Evolutionary conservation across 2,329 filamentous ascomycete species (phyloP), one percentile per base, ranked within the genome.

Genomic region (Scolecobasidium constrictum): DNA sequence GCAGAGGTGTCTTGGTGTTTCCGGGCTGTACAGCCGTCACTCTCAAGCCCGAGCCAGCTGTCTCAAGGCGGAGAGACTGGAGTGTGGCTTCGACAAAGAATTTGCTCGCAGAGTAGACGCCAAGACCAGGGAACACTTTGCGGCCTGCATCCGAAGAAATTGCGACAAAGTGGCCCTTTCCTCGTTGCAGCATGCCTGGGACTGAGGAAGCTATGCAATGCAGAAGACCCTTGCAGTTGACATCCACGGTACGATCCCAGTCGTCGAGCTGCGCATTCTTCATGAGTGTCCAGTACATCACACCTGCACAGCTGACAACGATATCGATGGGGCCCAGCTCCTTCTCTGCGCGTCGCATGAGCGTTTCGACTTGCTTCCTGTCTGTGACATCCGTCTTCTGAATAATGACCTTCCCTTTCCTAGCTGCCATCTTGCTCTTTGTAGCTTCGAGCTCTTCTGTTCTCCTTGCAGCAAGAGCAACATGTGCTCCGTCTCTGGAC

Each of bases 201-300:
- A 90, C 74, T 0, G 75, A 77, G 2, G 80, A 72, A 0, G 81
- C 74, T 3, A 90, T 69, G 50, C 78, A 80, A 67, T 90, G 73
- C 42, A 88, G 66, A 1, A 90, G 71, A 28, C 84, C 84, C 63
- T 88, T 88, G 76, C 84, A 88, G 66, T 90, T 90, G 51, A 90
- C 82, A 52, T 88, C 84, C 34, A 90, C 83, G 0, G 83, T 88
- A 45, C 75, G 80, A 49, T 87, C 78, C 84, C 84, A 90, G 53
- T 90, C 79, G 4, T 84, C 81, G 0, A 68, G 74, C 49, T 82
- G 73, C 13, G 67, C 72, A 56, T 87, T 88, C 44, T 79, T 76
- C 84, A 90, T 88, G 78, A 88, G 79, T 43, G 84, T 88, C 63
- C 79, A 90, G 65, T 90, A 90, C 84, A 90, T 90, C 56, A 90